Evolutionary conservation across 2,329 filamentous ascomycete species (phyloP).

Genomic region (Alternaria triticina): DNA sequence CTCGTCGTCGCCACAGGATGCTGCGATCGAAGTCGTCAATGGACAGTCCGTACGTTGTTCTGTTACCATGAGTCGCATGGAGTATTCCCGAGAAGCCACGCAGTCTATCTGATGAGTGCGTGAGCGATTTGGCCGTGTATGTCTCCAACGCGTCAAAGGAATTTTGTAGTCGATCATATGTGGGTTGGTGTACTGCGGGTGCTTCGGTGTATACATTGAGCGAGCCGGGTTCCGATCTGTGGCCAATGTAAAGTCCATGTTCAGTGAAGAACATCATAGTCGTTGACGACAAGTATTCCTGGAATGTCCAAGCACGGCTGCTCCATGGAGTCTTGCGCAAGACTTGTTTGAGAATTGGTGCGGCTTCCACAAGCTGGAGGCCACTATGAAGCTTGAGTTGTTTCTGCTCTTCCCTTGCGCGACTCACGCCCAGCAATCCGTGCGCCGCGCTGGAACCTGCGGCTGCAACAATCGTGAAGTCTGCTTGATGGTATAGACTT

Average conservation of each 20-base stretch:
- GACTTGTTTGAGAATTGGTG: not conserved
- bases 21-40: not conserved
- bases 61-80: not conserved
- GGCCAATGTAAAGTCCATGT: not conserved
- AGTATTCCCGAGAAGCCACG: not conserved
- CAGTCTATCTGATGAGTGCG: not conserved
- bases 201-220: not conserved
- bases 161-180: not conserved
- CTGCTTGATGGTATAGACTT: slow-evolving; percentile 6
- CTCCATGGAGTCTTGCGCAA: not conserved
- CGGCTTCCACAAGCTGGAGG: not conserved
- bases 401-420: not conserved
- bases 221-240: not conserved
- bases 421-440: slow-evolving; percentile 5
- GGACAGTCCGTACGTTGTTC: not conserved
- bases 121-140: not conserved
- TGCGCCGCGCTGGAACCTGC: not conserved
- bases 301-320: slow-evolving; percentile 9
- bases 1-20: not conserved
- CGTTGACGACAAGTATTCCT: slow-evolving; percentile 6
- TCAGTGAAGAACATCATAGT: slow-evolving; percentile 11
- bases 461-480: slow-evolving; percentile 6
- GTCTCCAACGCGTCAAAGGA: not conserved
- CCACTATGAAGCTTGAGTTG: not conserved
- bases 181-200: not conserved